Base-by-base conservation (phyloP, 2,329 filamentous ascomycete species). In the Trichophyton schoenleinii region DNA sequence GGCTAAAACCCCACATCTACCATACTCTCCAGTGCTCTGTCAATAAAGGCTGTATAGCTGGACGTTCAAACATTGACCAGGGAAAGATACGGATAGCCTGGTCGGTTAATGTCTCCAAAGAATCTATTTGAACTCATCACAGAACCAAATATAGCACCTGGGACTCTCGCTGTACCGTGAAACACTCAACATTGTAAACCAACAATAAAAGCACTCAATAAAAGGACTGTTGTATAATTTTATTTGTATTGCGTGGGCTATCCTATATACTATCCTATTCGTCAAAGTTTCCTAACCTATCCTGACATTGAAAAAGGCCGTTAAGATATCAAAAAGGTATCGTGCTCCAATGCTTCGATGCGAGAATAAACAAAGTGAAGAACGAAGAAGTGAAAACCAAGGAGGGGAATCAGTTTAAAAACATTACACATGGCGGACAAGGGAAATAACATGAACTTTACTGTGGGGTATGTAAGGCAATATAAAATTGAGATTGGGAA, bases 221-320 rank as follows among this genome's bases (percentile, higher is more conserved):
- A 9, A 48, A 22, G 20, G n/a, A 9, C 11, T 8, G 18, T 7
- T 22, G 44, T 13, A 53, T 53, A 53, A 28, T 53, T 34, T 53
- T 53, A 22, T 53, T 53, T n/a, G 15, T 53, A 53, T 53, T 53
- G 49, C 49, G 49, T 34, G 49, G 49, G 49, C 49, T 53, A 53
- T 53, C 49, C 49, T 53, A 53, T 53, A 53, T 53, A 53, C 22
- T 53, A 53, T 53, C 49, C 25, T 53, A 53, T 11, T 34, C 28
- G 3, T 53, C 11, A 13, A 53, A 53, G 22, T n/a, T 53, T 53
- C 49, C 28, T 53, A 31, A 53, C 49, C 49, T 53, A 53, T 53
- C 49, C 49, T 15, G 28, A 22, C 22, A 53, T 53, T 34, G 49
- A 53, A 53, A 53, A 53, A 53, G 49, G 49, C 49, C 49, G 49